phyloP scores from a whole-genome alignment of 2,329 filamentous ascomycete species.

The Arthrobotrys musiformis region DNA sequence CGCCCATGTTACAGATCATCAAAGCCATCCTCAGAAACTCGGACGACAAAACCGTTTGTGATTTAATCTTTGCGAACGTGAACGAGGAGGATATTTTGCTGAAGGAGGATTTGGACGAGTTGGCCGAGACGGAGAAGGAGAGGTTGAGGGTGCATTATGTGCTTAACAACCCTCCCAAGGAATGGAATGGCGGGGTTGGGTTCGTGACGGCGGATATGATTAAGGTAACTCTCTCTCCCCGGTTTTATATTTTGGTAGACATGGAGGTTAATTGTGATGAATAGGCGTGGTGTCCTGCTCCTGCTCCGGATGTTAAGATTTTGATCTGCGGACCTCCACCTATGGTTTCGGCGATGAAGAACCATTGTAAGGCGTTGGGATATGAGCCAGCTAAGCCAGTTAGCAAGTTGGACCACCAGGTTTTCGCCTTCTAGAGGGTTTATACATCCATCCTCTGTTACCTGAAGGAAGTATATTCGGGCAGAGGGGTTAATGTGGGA shows the following conservation, averaged over 20 bases:
- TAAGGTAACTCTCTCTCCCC: conserved; percentile 69
- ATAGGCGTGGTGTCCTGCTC: conserved; percentile 80
- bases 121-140: conserved; percentile 78
- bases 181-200: conserved; percentile 90
- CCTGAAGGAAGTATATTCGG: too few relatives aligned
- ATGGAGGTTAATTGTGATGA: not conserved
- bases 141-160: conserved; percentile 90
- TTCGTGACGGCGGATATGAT: conserved; percentile 98
- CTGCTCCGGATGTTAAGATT: conserved; percentile 89
- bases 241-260: not conserved
- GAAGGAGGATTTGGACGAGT: conserved; percentile 85
- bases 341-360: conserved; percentile 83
- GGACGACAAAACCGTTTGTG: conserved; percentile 87
- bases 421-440: conserved; percentile 86
- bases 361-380: conserved; percentile 86
- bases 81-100: conserved; percentile 91
- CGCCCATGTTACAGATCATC: conserved; percentile 96
- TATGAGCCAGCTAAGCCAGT: conserved; percentile 93
- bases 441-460: too few relatives aligned
- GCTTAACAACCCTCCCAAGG: conserved; percentile 91
- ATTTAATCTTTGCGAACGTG: conserved; percentile 97
- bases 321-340: conserved; percentile 94
- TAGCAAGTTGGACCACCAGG: conserved; percentile 97
- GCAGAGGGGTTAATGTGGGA: too few relatives aligned
- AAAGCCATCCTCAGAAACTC: conserved; percentile 86